Conservation (phyloP, 2,329 filamentous ascomycete genomes). For the Pseudovirgaria hyperparasitica region DNA sequence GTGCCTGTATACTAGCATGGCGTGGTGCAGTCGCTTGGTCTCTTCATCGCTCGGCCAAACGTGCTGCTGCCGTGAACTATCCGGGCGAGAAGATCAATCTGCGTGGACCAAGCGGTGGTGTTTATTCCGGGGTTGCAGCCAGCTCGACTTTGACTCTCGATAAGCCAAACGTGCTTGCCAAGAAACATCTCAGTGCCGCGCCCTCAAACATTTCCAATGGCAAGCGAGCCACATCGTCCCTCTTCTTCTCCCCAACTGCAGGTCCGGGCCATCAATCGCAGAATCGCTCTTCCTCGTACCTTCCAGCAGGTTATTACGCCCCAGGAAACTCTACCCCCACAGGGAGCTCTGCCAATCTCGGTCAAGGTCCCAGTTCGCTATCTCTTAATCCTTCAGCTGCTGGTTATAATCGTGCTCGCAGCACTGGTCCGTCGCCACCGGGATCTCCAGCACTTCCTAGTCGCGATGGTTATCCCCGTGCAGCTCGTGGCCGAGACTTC, state of each 20-base stretch:
- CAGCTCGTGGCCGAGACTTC: slow-evolving; percentile 19
- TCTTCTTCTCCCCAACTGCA: slow-evolving; percentile 95
- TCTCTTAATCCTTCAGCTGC: slow-evolving; percentile 17
- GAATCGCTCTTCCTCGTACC: slow-evolving; percentile 62
- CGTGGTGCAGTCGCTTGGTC: slow-evolving; percentile 78
- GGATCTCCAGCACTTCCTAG: slow-evolving; percentile 22
- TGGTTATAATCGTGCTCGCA: slow-evolving; percentile 18
- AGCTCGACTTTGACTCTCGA: slow-evolving; percentile 46
- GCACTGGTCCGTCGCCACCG: slow-evolving; percentile 18
- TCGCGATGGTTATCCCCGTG: slow-evolving; percentile 21
- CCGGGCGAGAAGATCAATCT: slow-evolving; percentile 57
- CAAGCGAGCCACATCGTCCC: slow-evolving; percentile 32
- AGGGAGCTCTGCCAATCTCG: slow-evolving; percentile 26
- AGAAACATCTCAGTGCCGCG: slow-evolving; percentile 23
- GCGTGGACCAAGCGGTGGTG: slow-evolving; percentile 16
- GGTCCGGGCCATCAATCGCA: slow-evolving; percentile 29
- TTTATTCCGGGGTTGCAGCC: slow-evolving; percentile 32
- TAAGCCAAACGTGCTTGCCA: slow-evolving; percentile 30
- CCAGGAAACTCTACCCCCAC: slow-evolving; percentile 44
- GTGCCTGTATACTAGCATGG: slow-evolving; percentile 74
- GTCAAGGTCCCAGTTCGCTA: slow-evolving; percentile 16
- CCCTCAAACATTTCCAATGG: slow-evolving; percentile 20
- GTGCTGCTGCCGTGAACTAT: slow-evolving; percentile 63
- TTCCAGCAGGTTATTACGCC: slow-evolving; percentile 87
- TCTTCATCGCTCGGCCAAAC: slow-evolving; percentile 80